Base-by-base conservation (phyloP, 257 asterid species). In the Solanum virginianum region DNA sequence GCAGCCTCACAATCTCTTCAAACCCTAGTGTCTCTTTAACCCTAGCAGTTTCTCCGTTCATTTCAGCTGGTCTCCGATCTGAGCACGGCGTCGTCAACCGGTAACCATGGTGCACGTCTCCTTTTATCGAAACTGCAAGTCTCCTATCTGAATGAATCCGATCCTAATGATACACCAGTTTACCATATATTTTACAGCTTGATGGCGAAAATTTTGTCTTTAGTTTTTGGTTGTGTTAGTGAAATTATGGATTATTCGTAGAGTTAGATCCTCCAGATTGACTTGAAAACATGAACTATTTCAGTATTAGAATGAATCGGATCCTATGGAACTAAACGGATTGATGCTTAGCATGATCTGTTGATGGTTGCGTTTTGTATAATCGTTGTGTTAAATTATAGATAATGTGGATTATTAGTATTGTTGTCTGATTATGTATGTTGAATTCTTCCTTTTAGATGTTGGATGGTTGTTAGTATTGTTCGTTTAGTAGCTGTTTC, bases 101-200 rank as follows among this genome's bases (percentile, higher is more conserved):
- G 15, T 56, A 39, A 83, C 8, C 1, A 89, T 89, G 89, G 90
- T 89, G 86, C 89, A 88, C 89, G 92, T 89, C 54, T 22, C 75
- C 2, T 89, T 89, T 72, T 89, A 89, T 49, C 88, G 92, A 54
- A 89, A 89, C 86, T 89, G 92, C 88, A 88, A 84, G 89, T 18
- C 56, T 83, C 81, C 45, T 22, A n/a, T n/a, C n/a, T 1, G 18
- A 75, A 49, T 75, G 4, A n/a, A n/a, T n/a, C n/a, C n/a, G n/a
- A n/a, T n/a, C n/a, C n/a, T n/a, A n/a, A n/a, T n/a, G n/a, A n/a
- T n/a, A n/a, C n/a, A n/a, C n/a, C n/a, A n/a, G n/a, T n/a, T n/a
- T n/a, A n/a, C n/a, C n/a, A n/a, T n/a, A n/a, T n/a, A n/a, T n/a
- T n/a, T n/a, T n/a, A n/a, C n/a, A n/a, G n/a, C n/a, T n/a, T n/a